Percentiles rank a stretch among this genome's conserved stretches.
Conservation (phyloP, 495 filamentous ascomycete species). For the Amniculicola lignicola region DNA sequence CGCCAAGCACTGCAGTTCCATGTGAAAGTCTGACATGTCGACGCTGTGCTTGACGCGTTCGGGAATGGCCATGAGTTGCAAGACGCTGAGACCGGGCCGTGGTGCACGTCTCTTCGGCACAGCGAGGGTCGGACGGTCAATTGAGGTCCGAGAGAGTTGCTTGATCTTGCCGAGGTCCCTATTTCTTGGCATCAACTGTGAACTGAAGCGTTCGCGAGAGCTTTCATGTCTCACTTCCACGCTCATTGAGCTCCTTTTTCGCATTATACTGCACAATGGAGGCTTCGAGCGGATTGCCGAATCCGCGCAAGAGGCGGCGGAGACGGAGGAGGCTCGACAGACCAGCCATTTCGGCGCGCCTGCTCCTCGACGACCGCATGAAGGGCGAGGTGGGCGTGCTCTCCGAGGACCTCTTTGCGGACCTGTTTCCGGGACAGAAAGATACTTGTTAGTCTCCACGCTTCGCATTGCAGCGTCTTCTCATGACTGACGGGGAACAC, state of each 20-base stretch:
- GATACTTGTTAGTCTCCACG: not conserved
- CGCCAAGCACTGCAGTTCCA: too few species aligned
- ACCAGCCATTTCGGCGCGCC: slow-evolving; percentile 56
- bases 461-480: not conserved
- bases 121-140: too few species aligned
- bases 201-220: not conserved
- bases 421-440: slow-evolving; percentile 65
- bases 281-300: slow-evolving; percentile 13
- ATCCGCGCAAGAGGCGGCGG: slow-evolving; percentile 48
- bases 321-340: slow-evolving; percentile 50
- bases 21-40: too few species aligned
- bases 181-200: slow-evolving; percentile 6
- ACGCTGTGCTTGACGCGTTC: too few species aligned
- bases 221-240: not conserved
- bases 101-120: too few species aligned
- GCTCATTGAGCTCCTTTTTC: slow-evolving; percentile 9
- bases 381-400: slow-evolving; percentile 84
- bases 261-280: slow-evolving; percentile 11
- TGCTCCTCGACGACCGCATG: slow-evolving; percentile 77
- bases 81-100: too few species aligned
- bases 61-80: too few species aligned
- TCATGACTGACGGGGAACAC: not conserved
- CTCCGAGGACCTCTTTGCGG: slow-evolving; percentile 77
- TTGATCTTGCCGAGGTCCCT: slow-evolving; percentile 22
- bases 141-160: not conserved